These are phyloP conservation scores for Sherardia arvensis DNA, from an alignment of 257 asterid species.

Conservation along the genomic window DNA sequence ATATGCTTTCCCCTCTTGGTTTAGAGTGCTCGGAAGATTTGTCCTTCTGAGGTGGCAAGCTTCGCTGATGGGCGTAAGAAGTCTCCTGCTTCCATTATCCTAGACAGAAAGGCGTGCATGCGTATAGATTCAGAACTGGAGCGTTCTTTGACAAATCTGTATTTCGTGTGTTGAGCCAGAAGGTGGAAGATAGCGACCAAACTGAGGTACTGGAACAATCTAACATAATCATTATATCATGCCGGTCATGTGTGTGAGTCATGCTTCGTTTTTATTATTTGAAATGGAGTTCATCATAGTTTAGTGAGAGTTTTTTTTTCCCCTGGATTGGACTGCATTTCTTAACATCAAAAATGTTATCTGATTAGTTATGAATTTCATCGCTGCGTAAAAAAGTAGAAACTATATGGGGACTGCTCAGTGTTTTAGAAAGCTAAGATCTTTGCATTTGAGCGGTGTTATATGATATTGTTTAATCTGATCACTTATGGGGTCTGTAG, in stretches of 20 bases:
- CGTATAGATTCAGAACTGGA: conserved; percentile 43
- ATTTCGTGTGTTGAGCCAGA: conserved; percentile 34
- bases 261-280: background rate
- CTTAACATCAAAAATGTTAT: background rate
- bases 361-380: background rate
- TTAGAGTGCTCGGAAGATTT: conserved; percentile 54
- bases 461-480: background rate
- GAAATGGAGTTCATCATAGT: background rate
- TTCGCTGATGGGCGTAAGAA: conserved; percentile 22
- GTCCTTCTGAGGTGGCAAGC: conserved; percentile 27
- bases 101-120: conserved; percentile 34
- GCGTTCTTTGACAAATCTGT: conserved; percentile 57
- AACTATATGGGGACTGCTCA: background rate
- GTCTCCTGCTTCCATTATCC: conserved; percentile 56
- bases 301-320: background rate
- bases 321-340: background rate
- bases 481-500: background rate
- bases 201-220: conserved; percentile 24
- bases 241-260: too few species aligned
- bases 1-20: conserved; percentile 2
- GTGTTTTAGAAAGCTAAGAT: background rate
- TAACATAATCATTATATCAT: background rate
- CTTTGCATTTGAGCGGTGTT: background rate
- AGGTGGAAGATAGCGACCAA: conserved; percentile 25
- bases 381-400: too few species aligned